Evolutionary conservation across 192 early-diverging fungal genomes (phyloP).

Genomic region (Rhizophagus clarus): DNA sequence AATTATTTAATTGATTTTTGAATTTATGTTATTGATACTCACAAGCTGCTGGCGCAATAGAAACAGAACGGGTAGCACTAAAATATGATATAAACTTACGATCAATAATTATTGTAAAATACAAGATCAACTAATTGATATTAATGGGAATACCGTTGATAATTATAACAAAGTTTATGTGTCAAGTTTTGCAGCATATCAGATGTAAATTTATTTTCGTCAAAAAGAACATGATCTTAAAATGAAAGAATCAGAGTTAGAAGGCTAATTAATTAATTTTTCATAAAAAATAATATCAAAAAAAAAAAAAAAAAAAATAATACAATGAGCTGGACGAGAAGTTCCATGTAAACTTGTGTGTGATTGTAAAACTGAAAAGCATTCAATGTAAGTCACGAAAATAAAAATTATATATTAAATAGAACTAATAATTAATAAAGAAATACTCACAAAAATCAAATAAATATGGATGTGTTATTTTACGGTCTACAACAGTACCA

Average conservation of each 20-base stretch:
- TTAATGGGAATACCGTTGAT: constrained; percentile 54
- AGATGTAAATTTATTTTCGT: constrained; percentile 81
- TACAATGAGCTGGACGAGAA: constrained; percentile 81
- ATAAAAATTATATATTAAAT: background rate
- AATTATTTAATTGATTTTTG: background rate
- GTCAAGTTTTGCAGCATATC: constrained; percentile 88
- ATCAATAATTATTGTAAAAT: background rate
- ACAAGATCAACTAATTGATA: background rate
- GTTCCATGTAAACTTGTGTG: constrained; percentile 95
- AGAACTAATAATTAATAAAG: no score
- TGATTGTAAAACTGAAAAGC: constrained; percentile 66
- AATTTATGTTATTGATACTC: background rate
- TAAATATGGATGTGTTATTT: constrained; percentile 68
- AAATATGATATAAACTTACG: background rate
- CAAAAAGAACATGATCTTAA: constrained; percentile 77
- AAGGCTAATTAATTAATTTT: background rate
- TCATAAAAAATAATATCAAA: no score
- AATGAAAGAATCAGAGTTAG: constrained; percentile 32
- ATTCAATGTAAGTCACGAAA: background rate
- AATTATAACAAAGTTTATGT: constrained; percentile 88
- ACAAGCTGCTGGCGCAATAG: constrained; percentile 66
- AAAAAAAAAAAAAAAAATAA: no score
- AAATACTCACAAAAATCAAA: constrained; percentile 61
- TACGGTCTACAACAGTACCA: constrained; percentile 73
- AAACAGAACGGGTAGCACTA: constrained; percentile 81